Conservation (phyloP, 2,329 filamentous ascomycete species). For the Exophiala viscosa region DNA sequence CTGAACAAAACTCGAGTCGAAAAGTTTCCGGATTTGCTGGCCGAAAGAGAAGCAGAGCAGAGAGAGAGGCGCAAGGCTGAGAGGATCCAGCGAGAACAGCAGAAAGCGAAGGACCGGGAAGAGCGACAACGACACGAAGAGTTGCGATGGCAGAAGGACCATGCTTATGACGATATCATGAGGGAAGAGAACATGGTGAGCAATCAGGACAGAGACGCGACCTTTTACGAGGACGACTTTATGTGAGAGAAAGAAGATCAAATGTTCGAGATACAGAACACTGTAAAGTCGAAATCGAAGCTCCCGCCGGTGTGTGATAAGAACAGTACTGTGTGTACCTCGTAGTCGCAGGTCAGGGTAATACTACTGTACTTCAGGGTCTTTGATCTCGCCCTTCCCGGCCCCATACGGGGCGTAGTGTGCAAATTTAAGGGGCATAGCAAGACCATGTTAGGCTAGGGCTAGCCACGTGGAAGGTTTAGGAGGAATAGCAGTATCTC, state of each 20-base stretch:
- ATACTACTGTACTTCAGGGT: no score
- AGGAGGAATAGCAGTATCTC: no score
- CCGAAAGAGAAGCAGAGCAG: slow-evolving; percentile 74
- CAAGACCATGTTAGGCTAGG: no score
- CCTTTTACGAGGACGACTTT: slow-evolving; percentile 83
- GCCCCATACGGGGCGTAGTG: no score
- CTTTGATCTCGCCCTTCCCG: no score
- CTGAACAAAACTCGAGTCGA: slow-evolving; percentile 95
- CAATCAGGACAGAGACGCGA: slow-evolving; percentile 76
- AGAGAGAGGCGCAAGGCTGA: slow-evolving; percentile 70
- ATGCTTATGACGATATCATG: slow-evolving; percentile 93
- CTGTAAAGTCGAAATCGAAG: no score
- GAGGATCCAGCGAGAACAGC: slow-evolving; percentile 39
- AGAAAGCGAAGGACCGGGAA: slow-evolving; percentile 39
- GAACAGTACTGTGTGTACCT: no score
- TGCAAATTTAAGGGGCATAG: no score
- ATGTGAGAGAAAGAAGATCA: slow-evolving; percentile 57
- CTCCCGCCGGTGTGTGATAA: no score
- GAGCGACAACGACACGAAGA: slow-evolving; percentile 72
- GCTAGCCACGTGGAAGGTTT: no score
- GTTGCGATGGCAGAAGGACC: slow-evolving; percentile 92
- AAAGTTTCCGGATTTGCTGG: slow-evolving; percentile 75
- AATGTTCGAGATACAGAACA: no score
- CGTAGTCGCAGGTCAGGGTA: no score
- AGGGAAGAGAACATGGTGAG: slow-evolving; percentile 78